Conservation (phyloP, 2,329 filamentous ascomycete genomes). For the Pseudogymnoascus sp. region DNA sequence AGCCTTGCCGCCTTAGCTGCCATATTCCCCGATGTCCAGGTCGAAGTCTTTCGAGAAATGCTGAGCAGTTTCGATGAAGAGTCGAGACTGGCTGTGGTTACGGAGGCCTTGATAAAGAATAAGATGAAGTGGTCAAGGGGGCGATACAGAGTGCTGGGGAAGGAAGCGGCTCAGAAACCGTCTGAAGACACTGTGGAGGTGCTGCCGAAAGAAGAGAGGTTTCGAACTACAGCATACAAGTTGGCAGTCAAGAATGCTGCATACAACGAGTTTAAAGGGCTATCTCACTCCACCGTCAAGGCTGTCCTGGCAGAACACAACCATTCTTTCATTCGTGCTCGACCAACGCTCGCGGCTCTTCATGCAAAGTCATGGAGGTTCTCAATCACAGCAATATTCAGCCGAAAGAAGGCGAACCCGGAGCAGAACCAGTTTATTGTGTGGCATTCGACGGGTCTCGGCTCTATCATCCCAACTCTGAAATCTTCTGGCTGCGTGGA, state of each 20-base stretch:
- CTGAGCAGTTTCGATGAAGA: constrained; percentile 66
- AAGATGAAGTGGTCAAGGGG: constrained; percentile 64
- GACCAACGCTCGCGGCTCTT: constrained; percentile 60
- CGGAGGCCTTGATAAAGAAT: constrained; percentile 68
- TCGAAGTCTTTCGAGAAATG: constrained; percentile 78
- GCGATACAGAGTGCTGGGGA: constrained; percentile 45
- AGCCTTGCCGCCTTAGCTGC: constrained; percentile 61
- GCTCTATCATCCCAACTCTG: constrained; percentile 52
- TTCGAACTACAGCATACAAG: constrained; percentile 61
- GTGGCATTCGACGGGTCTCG: constrained; percentile 51
- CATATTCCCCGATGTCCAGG: constrained; percentile 73
- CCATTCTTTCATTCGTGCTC: constrained; percentile 66
- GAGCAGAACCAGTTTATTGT: constrained; percentile 56
- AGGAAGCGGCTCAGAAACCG: constrained; percentile 26
- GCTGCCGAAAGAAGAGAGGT: constrained; percentile 55
- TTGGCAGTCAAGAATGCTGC: constrained; percentile 60
- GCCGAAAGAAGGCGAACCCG: constrained; percentile 52
- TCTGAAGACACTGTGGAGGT: constrained; percentile 23
- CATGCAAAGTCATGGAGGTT: constrained; percentile 72
- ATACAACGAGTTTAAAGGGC: constrained; percentile 67
- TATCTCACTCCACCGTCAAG: constrained; percentile 66
- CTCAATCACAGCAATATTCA: constrained; percentile 63
- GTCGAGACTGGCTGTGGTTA: constrained; percentile 68
- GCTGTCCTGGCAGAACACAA: constrained; percentile 76
- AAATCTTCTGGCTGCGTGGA: constrained; percentile 59